A percentile compares a stretch with the other conserved stretches of the same genome.
Evolutionary conservation across 805 yeast species (phyloP).

Genomic region (Metschnikowia anglica): DNA sequence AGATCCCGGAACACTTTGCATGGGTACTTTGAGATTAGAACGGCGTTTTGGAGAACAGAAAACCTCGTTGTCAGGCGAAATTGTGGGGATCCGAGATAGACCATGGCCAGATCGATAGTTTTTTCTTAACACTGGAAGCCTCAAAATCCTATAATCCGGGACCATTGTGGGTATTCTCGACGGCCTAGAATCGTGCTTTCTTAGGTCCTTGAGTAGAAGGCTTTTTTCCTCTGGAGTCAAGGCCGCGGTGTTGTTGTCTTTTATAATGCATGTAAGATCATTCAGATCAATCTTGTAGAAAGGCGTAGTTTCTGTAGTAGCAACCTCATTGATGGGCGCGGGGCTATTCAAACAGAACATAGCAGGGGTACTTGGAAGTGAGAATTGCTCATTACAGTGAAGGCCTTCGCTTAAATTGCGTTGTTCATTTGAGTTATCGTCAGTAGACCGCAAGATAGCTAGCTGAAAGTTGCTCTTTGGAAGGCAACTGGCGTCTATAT

Average conservation of each 20-base stretch:
- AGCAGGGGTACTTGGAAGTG: constrained; percentile 11
- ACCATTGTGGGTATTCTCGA: constrained; percentile 30
- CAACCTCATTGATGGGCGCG: background rate
- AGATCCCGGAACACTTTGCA: background rate
- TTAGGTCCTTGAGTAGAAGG: background rate
- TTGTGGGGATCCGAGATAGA: constrained; percentile 28
- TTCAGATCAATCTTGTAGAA: constrained; percentile 3
- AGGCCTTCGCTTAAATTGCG: background rate
- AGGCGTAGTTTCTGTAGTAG: constrained; percentile 11
- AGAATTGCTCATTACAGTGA: background rate
- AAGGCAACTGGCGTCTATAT: constrained; percentile 8
- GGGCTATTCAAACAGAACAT: constrained; percentile 7
- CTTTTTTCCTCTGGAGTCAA: background rate
- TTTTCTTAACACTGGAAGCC: constrained; percentile 29
- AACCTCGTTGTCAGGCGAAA: constrained; percentile 32
- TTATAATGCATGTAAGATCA: background rate
- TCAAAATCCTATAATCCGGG: constrained; percentile 21
- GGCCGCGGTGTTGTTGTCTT: background rate
- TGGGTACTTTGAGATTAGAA: constrained; percentile 2
- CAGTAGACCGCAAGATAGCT: constrained; percentile 11
- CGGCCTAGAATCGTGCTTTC: background rate
- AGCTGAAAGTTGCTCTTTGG: constrained; percentile 10
- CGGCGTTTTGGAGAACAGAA: constrained; percentile 27
- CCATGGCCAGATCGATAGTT: constrained; percentile 7
- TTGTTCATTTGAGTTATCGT: background rate